Evolutionary conservation across 2,329 filamentous ascomycete species (phyloP), one percentile per base, ranked within the genome.

Genomic region (Pestalotiopsis sp.): DNA sequence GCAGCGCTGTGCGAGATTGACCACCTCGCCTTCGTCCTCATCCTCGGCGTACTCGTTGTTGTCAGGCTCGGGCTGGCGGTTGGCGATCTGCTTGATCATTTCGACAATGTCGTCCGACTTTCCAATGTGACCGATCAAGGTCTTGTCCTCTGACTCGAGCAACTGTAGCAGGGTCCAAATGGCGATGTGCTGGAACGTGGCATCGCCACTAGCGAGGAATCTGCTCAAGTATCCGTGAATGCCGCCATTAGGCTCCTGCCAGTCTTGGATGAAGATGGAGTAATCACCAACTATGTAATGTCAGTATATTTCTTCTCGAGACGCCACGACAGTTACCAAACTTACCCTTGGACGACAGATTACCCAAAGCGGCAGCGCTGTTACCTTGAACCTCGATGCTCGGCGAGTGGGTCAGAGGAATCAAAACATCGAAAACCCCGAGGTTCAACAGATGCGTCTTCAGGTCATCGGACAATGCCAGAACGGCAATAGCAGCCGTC

Each of bases 321-420:
- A n/a, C n/a, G n/a, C n/a, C n/a, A n/a, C n/a, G n/a, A n/a, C n/a
- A n/a, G n/a, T n/a, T n/a, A n/a, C n/a, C 57, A 27, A 13, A 75
- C 84, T 76, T 86, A 97, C 95, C 95, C 89, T 99, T 99, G 1
- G 95, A 98, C 4, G 95, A 98, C 27, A 99, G 84, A 78, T 99
- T 99, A 66, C 96, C 96, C 65, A 99, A 84, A 27, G 96, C 96
- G 25, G 96, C 96, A 59, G 96, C 96, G 79, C 96, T 98, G 82
- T 99, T 99, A 57, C 96, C 96, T 81, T 99, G 96, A 0, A 99
- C 96, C 79, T 99, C 96, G 66, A 99, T 97, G 79, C 95, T 98
- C 69, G 95, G 91, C 0, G 95, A 98, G 77, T 96, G 94, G 0
- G 96, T 99, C 69, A 99, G 85, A 27, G 96, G 96, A 69, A 99